Base-by-base conservation (phyloP, 805 yeast genomes). In the Sporopachydermia lactativora region DNA sequence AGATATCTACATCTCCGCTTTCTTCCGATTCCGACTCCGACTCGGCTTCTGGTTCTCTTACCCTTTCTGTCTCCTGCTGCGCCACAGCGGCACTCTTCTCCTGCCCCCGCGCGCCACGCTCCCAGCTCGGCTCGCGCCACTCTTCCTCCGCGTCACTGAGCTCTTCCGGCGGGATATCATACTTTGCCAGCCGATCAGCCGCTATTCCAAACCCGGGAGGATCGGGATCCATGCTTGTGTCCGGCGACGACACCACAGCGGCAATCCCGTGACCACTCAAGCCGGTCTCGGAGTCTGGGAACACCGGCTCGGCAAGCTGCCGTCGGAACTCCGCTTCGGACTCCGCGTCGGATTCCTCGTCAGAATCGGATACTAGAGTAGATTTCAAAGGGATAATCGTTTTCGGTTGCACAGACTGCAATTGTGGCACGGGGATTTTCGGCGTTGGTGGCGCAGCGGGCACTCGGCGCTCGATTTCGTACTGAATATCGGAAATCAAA, bases 401-500 rank as follows among this genome's bases (percentile, higher is more conserved):
- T n/a, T 17, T 36, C 5, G 18, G 16, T 18, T 36, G 39, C 16
- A 36, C 14, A n/a, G 34, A 13, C 5, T 14, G 28, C 5, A 17
- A 14, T n/a, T 35, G 14, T 35, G 37, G 37, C 15, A 11, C 8
- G 37, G 37, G 18, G 13, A 35, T 18, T 18, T 35, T n/a, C 15
- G 37, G 14, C 18, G 39, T 11, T 6, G 34, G 14, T 5, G 6
- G 15, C 5, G 36, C 15, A 6, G 36, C n/a, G 40, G 78, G 73
- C 17, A 68, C 66, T 50, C 95, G 65, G 52, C 95, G 72, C 52
- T 81, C 85, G 39, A 86, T 82, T 58, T 92, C 98, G 56, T 65
- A 83, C 36, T 81, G 65, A 36, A 92, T 86, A 56, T 92, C 99
- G 43, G 81, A 77, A 15, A 85, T 94, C 55, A 92, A 71, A 56